phyloP scores from a whole-genome alignment of 2,329 filamentous ascomycete genomes.

The Onygena corvina region DNA sequence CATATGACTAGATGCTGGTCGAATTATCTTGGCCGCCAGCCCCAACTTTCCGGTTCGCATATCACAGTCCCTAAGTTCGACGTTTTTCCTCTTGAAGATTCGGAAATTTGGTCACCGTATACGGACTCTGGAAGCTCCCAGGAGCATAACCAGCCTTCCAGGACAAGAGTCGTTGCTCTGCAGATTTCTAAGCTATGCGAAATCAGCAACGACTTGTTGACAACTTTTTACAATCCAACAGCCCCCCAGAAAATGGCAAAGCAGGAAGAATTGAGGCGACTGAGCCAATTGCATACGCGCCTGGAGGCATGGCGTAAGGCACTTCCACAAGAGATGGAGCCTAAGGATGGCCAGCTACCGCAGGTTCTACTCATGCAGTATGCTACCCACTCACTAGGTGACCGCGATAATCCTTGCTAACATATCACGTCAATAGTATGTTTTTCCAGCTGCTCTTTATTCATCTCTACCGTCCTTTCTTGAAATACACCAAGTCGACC shows the following conservation, averaged over 20 bases:
- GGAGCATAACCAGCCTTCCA: slow-evolving; percentile 58
- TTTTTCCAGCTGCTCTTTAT: slow-evolving; percentile 94
- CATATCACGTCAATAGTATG: slow-evolving; percentile 52
- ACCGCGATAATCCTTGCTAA: not conserved
- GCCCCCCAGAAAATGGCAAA: slow-evolving; percentile 55
- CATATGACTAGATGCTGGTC: slow-evolving; percentile 60
- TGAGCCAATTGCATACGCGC: slow-evolving; percentile 80
- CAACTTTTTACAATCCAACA: slow-evolving; percentile 79
- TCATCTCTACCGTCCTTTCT: slow-evolving; percentile 85
- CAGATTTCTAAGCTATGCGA: slow-evolving; percentile 78
- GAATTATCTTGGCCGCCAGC: slow-evolving; percentile 84
- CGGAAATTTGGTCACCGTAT: slow-evolving; percentile 75
- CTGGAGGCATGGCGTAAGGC: slow-evolving; percentile 81
- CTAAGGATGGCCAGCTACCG: slow-evolving; percentile 77
- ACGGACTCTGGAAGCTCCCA: slow-evolving; percentile 69
- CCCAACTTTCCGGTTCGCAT: slow-evolving; percentile 67
- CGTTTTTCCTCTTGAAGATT: slow-evolving; percentile 79
- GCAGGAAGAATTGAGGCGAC: slow-evolving; percentile 74
- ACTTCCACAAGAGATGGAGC: slow-evolving; percentile 73
- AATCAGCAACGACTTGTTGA: slow-evolving; percentile 81
- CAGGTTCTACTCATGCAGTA: slow-evolving; percentile 79
- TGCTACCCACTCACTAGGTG: slow-evolving; percentile 32
- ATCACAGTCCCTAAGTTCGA: slow-evolving; percentile 81
- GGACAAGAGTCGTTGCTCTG: slow-evolving; percentile 68
- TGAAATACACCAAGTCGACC: slow-evolving; percentile 71